Base-by-base conservation (phyloP, 257 asterid species). In the Ajuga chamaepitys region DNA sequence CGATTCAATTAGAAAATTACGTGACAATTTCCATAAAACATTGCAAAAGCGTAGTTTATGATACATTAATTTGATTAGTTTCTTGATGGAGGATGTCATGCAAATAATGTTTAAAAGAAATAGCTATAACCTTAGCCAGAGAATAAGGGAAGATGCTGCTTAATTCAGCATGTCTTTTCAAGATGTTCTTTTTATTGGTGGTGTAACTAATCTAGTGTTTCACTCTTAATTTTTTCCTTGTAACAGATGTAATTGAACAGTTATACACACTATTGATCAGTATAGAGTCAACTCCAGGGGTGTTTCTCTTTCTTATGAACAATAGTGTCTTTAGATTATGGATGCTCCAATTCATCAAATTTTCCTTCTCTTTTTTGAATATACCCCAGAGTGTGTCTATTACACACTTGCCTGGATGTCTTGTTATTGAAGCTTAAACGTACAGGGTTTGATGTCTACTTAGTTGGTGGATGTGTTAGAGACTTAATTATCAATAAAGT, bases 401-500 rank as follows among this genome's bases (percentile, higher is more conserved):
- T 65, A 72, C 11, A 22, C 53, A 30, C 7, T 7, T 11, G 17
- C 22, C 38, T 42, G 40, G 69, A 57, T 50, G 14, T 34, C 56
- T 48, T 42, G 74, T 62, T 67, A 41, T 47, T 67, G 60, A 74
- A 74, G 65, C 68, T 59, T 41, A 66, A 45, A 67, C 65, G 21
- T 71, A 64, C 83, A 93, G 99, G 99, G 51, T 87, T 72, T 64
- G 84, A 87, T 62, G 86, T 97, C 70, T 93, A 85, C 86, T 81
- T 93, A 73, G 99, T 93, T 76, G 99, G 99, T 70, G 99, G 99
- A 61, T 93, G 97, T 73, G 95, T 93, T 54, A 87, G 97, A 81
- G 99, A 93, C 80, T 77, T 93, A 58, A 76, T 93, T 76, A 91
- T 93, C 72, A 77, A 84, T 52, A 86, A 68, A 80, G 75, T 84